These are phyloP conservation scores for Tolypocladium album DNA, from an alignment of 2,329 filamentous ascomycete genomes.

Conservation along the genomic window DNA sequence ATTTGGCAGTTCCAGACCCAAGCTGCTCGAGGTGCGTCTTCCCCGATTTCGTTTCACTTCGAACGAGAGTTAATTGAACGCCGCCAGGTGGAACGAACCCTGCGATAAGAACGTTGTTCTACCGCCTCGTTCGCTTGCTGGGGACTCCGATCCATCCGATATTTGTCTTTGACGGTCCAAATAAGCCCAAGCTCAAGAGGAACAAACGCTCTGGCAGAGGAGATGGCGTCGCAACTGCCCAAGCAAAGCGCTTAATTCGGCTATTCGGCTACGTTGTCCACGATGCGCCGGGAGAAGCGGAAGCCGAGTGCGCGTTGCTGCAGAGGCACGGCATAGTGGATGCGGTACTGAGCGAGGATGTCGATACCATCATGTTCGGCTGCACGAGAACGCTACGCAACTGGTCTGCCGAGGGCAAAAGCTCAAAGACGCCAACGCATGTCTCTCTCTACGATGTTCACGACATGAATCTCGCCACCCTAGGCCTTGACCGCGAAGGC, in stretches of 20 bases:
- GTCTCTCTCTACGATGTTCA: constrained; percentile 68
- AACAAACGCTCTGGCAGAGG: constrained; percentile 63
- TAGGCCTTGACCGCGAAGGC: constrained; percentile 67
- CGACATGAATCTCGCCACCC: constrained; percentile 34
- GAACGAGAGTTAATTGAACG: constrained; percentile 1
- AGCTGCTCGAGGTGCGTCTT: constrained; percentile 53
- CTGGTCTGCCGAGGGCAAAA: constrained; percentile 64
- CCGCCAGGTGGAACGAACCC: constrained; percentile 69
- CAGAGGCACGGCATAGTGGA: constrained; percentile 79
- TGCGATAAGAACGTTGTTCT: constrained; percentile 84
- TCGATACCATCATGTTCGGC: constrained; percentile 96
- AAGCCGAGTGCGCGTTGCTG: constrained; percentile 86
- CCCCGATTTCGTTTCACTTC: too few species aligned
- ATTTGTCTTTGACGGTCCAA: constrained; percentile 82
- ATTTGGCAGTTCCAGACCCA: constrained; percentile 97
- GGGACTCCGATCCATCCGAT: constrained; percentile 71
- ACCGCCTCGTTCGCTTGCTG: constrained; percentile 70
- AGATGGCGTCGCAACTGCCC: constrained; percentile 56
- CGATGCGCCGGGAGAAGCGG: constrained; percentile 86
- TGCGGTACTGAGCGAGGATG: constrained; percentile 90
- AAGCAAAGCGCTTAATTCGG: constrained; percentile 74
- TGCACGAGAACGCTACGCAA: constrained; percentile 69
- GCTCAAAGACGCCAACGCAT: constrained; percentile 67
- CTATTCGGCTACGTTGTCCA: constrained; percentile 79
- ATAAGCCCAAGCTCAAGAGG: constrained; percentile 80